phyloP scores from a whole-genome alignment of 1,284 basidiomycete species.

The Neolentinus lepideus region DNA sequence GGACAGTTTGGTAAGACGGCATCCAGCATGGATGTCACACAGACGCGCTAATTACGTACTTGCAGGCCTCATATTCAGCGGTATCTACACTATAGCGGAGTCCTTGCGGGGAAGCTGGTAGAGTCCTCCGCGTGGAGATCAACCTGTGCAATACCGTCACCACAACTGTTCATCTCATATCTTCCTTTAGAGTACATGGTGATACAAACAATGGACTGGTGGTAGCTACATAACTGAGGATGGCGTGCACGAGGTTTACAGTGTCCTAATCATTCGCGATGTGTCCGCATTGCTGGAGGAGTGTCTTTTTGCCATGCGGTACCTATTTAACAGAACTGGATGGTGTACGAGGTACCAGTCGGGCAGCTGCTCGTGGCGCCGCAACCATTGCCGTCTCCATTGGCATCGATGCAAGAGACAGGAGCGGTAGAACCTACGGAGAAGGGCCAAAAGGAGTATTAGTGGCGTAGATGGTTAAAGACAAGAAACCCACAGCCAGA shows the following conservation, averaged over 20 bases:
- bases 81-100: slow-evolving; percentile 5
- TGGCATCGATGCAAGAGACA: neutral
- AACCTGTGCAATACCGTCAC: too few species aligned
- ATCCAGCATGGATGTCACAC: neutral
- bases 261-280: too few species aligned
- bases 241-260: too few species aligned
- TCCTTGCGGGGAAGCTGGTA: neutral
- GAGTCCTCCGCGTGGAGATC: neutral
- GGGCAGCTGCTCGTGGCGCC: slow-evolving; percentile 1
- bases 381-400: neutral
- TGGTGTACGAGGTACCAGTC: slow-evolving; percentile 3
- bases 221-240: too few species aligned
- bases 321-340: neutral
- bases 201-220: neutral
- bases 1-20: neutral
- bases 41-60: neutral
- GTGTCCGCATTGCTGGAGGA: neutral
- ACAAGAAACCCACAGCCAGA: neutral
- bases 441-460: too few species aligned
- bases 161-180: neutral
- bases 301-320: neutral
- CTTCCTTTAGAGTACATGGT: too few species aligned
- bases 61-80: slow-evolving; percentile 4
- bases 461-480: neutral
- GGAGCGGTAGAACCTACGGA: slow-evolving; percentile 1